Percentiles rank a stretch among this genome's conserved stretches.
Conservation (phyloP, 257 asterid species). For the Solanum microdontum region DNA sequence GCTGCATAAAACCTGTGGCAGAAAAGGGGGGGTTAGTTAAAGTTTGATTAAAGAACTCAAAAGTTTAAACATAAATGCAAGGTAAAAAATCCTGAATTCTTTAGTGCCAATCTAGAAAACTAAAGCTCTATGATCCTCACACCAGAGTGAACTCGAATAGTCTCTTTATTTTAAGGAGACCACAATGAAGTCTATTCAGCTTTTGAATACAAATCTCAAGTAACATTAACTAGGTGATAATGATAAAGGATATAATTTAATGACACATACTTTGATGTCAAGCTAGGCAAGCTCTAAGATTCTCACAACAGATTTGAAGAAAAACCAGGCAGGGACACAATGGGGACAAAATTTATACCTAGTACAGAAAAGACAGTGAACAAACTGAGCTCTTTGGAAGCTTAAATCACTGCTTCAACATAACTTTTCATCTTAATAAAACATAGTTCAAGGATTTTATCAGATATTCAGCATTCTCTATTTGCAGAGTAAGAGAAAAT, state of each 20-base stretch:
- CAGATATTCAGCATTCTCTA: neutral
- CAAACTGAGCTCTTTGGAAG: neutral
- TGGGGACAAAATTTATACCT: neutral
- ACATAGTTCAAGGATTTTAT: neutral
- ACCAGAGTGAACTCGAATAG: neutral
- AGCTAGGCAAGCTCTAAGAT: neutral
- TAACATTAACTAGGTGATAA: neutral
- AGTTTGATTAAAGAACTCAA: neutral
- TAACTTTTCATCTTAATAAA: neutral
- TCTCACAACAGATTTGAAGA: neutral
- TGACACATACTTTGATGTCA: neutral
- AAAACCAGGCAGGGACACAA: neutral
- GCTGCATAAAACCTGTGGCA: constrained; percentile 68
- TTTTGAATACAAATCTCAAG: neutral
- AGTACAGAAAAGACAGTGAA: neutral
- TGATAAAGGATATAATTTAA: neutral
- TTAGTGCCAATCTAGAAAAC: neutral
- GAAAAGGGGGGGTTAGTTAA: neutral
- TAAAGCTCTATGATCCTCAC: neutral
- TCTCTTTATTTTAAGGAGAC: neutral
- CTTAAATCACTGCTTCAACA: neutral
- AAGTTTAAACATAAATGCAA: neutral
- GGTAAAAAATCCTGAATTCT: neutral
- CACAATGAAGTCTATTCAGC: neutral
- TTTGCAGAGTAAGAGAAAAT: neutral